Conservation (phyloP, 2,329 filamentous ascomycete genomes). For the Thielaviopsis ethacetica region DNA sequence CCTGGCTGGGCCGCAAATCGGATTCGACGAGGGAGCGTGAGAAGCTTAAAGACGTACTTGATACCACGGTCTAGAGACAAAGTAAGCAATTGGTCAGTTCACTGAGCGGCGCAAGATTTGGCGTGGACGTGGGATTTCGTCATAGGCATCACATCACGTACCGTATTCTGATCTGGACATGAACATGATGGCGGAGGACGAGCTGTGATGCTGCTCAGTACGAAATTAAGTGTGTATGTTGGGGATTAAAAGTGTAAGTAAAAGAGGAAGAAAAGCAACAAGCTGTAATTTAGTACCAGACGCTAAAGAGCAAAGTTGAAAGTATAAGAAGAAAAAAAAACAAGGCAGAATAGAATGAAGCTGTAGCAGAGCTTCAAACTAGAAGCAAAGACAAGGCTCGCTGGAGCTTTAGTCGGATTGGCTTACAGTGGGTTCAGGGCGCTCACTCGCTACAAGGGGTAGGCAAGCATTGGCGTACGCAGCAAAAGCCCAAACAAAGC, state of each 20-base stretch:
- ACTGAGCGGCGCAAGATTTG: not conserved
- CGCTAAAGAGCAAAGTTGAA: not conserved
- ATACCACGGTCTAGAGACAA: constrained; percentile 71
- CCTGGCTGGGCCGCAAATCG: not conserved
- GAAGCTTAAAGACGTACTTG: constrained; percentile 52
- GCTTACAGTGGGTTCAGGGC: not conserved
- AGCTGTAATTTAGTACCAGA: not conserved
- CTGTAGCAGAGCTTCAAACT: not conserved
- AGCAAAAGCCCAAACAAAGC: constrained; percentile 1
- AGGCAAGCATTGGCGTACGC: constrained; percentile 8
- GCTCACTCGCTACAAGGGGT: not conserved
- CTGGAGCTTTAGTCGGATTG: not conserved
- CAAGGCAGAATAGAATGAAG: not conserved
- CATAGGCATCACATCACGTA: constrained; percentile 30
- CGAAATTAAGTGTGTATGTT: not conserved
- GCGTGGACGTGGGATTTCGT: not conserved
- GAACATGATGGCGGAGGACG: constrained; percentile 56
- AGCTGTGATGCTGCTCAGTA: not conserved
- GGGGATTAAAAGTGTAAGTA: not conserved
- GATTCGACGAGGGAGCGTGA: constrained; percentile 9
- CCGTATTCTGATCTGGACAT: constrained; percentile 99
- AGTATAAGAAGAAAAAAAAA: not conserved
- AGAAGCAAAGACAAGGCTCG: not conserved
- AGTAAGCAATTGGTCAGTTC: constrained; percentile 4
- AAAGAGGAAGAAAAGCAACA: not conserved